Evolutionary conservation across 805 yeast genomes (phyloP), one percentile per base, ranked within the genome.

Genomic region (Pachysolen tannophilus): DNA sequence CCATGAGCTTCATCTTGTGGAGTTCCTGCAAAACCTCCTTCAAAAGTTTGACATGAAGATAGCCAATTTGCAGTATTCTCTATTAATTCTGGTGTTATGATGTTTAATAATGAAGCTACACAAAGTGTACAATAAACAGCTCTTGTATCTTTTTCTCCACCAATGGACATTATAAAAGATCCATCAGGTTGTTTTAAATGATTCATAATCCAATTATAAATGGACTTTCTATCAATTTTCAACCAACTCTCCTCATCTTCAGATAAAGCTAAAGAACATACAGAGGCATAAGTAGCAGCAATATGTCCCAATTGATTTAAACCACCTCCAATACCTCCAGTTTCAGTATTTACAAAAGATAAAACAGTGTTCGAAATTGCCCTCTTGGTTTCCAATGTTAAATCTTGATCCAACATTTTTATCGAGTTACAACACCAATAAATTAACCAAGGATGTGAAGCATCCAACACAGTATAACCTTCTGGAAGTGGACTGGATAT

Each of bases 1-100:
- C 97, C 98, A 53, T 92, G 99, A 0, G 97, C 97, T 56, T 92
- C 99, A 40, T 75, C 81, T 5, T 69, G 65, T 0, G 94, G 92
- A 15, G 67, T 65, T 2, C 94, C 95, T 1, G 88, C 86, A 58
- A 90, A 83, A 0, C 98, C 98, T 17, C 99, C 98, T 59, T 94
- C 98, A 52, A 71, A 88, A 0, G 90, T 83, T 56, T 92, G 98
- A 47, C 96, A 86, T 9, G 52, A 44, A 0, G 58, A 46, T 10
- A 92, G 45, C 78, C 87, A 90, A 10, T 69, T 70, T 3, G 63
- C 61, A 0, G 76, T 67, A 5, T 72, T 73, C 11, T 58, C 60
- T 0, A 58, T 43, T 7, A 92, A 58, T 41, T 80, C 82, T 0
- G 71, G 72, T 1, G 86, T 78, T 19, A 75, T 29, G 0, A 88